Conservation (phyloP, 208 protist species). For the Trypanosoma conorhini region DNA sequence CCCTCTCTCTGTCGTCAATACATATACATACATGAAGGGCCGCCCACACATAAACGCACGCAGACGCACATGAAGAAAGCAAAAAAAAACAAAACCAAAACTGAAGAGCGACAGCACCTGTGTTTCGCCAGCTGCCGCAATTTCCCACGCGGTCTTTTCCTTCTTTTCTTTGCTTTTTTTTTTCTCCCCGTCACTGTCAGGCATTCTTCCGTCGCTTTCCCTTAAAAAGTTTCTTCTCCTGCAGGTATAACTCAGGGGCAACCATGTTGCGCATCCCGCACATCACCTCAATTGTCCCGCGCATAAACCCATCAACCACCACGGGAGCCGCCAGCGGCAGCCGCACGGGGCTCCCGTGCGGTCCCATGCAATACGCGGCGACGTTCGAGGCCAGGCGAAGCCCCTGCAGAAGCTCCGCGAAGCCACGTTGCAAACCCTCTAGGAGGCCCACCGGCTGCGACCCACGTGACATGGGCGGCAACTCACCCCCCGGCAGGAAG, state of each 20-base stretch:
- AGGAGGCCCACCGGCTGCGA: conserved; percentile 24
- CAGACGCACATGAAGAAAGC: conserved; percentile 11
- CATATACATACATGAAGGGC: not conserved
- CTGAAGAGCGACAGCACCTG: not conserved
- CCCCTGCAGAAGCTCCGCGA: conserved; percentile 20
- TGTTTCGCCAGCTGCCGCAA: not conserved
- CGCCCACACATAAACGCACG: not conserved
- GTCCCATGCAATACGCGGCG: conserved; percentile 21
- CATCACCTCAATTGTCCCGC: conserved; percentile 22
- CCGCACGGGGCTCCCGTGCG: conserved; percentile 19
- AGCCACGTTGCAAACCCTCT: conserved; percentile 20
- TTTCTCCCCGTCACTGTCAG: not conserved
- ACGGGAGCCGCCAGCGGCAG: conserved; percentile 17
- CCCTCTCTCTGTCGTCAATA: not conserved
- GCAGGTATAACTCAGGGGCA: conserved; percentile 17
- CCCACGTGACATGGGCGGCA: conserved; percentile 17
- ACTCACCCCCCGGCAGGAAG: not conserved
- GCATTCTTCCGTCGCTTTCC: conserved; percentile 10
- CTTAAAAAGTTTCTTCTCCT: conserved; percentile 31
- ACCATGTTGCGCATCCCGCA: conserved; percentile 25
- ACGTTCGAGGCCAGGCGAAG: conserved; percentile 25
- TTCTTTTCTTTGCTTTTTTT: conserved; percentile 14
- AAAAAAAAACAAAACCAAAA: conserved; percentile 16
- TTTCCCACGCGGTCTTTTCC: not conserved
- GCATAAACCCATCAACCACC: conserved; percentile 30